Evolutionary conservation across 768 basidiomycete genomes (phyloP), one percentile per base, ranked within the genome.

Genomic region (Daedaleopsis sinensis): DNA sequence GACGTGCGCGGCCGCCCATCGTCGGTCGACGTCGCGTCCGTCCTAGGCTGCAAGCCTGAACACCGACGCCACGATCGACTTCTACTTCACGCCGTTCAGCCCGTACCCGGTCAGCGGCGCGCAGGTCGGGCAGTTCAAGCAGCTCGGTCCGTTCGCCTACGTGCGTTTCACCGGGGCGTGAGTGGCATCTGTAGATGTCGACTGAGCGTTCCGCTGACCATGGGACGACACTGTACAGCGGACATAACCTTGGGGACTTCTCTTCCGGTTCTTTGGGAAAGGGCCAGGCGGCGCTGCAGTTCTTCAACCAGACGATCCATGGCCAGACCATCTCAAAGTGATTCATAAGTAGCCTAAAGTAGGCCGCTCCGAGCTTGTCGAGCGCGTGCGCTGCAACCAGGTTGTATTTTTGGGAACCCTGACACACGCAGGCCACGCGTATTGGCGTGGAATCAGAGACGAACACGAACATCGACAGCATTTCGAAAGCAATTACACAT

Each of bases 111-210:
- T 87, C 12, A 67, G 75, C 1, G 85, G 85, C 0, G 74, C 80
- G 55, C 58, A 69, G 3, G 74, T 85, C 7, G 85, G 84, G 1
- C 71, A 80, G 36, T 84, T 74, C 74, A 85, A 86, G 73, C 84
- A 83, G 55, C 83, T 84, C 5, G 84, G 83, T 6, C 81, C 75
- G 12, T 78, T 80, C 67, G 82, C 83, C 13, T 86, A 85, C 62
- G 67, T 86, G 18, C 77, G 84, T 5, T 75, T 85, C 35, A 79
- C 71, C 57, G 68, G 68, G 37, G 68, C 70, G 66, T 68, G 48
- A 64, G 67, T 68, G 16, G 21, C n/a, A 10, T 10, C 27, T 21
- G 7, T 35, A 23, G 9, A 46, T 16, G 10, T 16, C 19, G 12
- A 3, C 19, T 11, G 23, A 23, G n/a, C 11, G 52, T 37, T 50